A percentile compares a stretch with the other conserved stretches of the same genome.
phyloP scores from a whole-genome alignment of 2,329 filamentous ascomycete species.

The Sporothrix euskadiensis region DNA sequence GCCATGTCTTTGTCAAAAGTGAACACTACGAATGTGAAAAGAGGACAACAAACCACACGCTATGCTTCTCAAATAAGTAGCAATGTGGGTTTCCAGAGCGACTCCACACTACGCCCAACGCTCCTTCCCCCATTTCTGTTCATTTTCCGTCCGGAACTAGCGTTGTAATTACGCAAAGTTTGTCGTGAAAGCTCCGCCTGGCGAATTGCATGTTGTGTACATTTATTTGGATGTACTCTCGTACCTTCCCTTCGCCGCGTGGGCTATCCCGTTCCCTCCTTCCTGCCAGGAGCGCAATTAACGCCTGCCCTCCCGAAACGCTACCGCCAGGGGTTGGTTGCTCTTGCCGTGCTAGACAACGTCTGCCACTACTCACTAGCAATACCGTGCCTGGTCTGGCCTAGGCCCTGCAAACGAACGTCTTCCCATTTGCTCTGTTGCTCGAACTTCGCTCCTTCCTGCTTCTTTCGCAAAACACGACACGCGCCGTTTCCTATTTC shows the following conservation, averaged over 20 bases:
- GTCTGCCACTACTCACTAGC: not conserved
- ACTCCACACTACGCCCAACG: constrained; percentile 10
- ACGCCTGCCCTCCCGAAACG: constrained; percentile 16
- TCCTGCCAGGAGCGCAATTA: constrained; percentile 12
- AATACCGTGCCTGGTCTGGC: constrained; percentile 4
- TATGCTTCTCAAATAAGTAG: not conserved
- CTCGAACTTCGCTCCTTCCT: constrained; percentile 8
- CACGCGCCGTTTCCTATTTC: not conserved
- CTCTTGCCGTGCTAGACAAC: not conserved
- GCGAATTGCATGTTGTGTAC: constrained; percentile 9
- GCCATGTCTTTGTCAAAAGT: not conserved
- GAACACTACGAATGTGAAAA: not conserved
- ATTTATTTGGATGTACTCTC: not conserved
- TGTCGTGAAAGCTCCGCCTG: constrained; percentile 3
- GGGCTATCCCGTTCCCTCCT: constrained; percentile 19
- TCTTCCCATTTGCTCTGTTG: constrained; percentile 10
- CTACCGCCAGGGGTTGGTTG: constrained; percentile 24
- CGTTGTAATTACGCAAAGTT: constrained; percentile 17
- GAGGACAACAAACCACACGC: constrained; percentile 7
- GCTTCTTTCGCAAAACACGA: constrained; percentile 12
- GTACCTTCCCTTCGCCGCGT: constrained; percentile 12
- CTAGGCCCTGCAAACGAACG: constrained; percentile 4
- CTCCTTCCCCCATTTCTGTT: constrained; percentile 14
- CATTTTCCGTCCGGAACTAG: constrained; percentile 17
- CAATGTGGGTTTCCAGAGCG: constrained; percentile 17